Evolutionary conservation across 768 basidiomycete species (phyloP).

Genomic region (Lactarius trivialis): DNA sequence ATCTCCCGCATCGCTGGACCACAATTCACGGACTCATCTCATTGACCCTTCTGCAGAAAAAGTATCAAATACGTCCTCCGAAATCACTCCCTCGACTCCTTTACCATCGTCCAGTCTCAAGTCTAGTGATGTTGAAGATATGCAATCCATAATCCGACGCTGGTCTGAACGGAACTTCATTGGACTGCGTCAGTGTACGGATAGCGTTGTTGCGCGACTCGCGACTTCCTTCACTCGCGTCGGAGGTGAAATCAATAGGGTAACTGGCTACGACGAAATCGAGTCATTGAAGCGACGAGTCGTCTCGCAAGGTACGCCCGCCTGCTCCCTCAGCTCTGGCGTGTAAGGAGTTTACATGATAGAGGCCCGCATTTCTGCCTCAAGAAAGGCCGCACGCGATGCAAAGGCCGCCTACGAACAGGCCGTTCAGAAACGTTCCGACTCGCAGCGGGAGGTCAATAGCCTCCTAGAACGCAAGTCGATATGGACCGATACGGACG

Average conservation of each 20-base stretch:
- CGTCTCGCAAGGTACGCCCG: conserved; percentile 66
- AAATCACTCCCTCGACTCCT: background rate
- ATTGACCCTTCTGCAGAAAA: background rate
- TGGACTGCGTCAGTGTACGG: conserved; percentile 46
- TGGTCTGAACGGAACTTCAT: conserved; percentile 38
- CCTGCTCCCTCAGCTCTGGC: background rate
- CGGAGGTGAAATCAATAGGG: conserved; percentile 73
- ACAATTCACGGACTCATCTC: background rate
- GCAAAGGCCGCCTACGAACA: conserved; percentile 73
- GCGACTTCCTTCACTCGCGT: conserved; percentile 62
- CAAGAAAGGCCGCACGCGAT: conserved; percentile 57
- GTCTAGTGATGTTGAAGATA: background rate
- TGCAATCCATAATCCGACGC: conserved; percentile 28
- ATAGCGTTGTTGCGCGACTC: conserved; percentile 51
- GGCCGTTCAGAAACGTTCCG: conserved; percentile 73
- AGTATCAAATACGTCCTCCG: background rate
- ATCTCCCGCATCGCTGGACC: background rate
- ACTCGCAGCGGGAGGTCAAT: conserved; percentile 93
- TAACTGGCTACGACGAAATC: conserved; percentile 90
- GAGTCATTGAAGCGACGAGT: conserved; percentile 75
- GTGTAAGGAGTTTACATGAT: conserved; percentile 13
- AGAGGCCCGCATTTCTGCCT: conserved; percentile 70
- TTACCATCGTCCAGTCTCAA: background rate
- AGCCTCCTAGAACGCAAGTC: conserved; percentile 92
- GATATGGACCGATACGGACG: conserved; percentile 85